Base-by-base conservation (phyloP, 148 eudicot genomes). In the Euryodendron excelsum region DNA sequence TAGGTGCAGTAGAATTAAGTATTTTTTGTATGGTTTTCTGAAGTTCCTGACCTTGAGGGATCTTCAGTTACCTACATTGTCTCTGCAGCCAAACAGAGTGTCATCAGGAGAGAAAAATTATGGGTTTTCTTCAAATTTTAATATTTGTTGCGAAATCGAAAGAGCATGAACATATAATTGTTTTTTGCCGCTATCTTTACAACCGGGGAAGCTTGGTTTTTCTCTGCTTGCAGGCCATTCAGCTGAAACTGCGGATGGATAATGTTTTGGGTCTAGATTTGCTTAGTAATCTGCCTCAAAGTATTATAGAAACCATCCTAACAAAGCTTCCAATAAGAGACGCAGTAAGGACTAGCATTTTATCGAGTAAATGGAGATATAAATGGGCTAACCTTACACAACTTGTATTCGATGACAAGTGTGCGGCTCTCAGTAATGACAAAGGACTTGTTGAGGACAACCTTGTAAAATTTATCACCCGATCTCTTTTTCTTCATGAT, bases 291-390 rank as follows among this genome's bases (percentile, higher is more conserved):
- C 34, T 80, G 67, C 82, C 82, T 34, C 78, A 74, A 23, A 74
- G 82, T 80, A 80, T 90, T 50, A 74, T 81, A 9, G 91, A 88
- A 80, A 81, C 50, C 80, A 88, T 90, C 44, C 86, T 90, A 48
- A 45, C 86, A 39, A 79, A 82, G 60, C 71, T 87, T 25, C 93
- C 93, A 11, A 77, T 90, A 59, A 83, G 91, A 41, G 93, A 90
- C 79, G 91, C 91, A 65, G 87, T 90, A 69, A 86, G 85, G 73
- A 88, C 86, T 10, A 88, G 93, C 82, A 76, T 85, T 62, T 79
- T 90, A 39, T 88, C 93, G 0, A 86, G 81, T 65, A 88, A 77
- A 82, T 90, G 91, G 93, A 80, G 93, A 66, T 90, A 88, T 77
- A 87, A 85, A 75, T 88, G 93, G 93, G 83, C 89, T 69, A 80